Base-by-base conservation (phyloP, 2,329 filamentous ascomycete genomes). In the Aureobasidium lini region DNA sequence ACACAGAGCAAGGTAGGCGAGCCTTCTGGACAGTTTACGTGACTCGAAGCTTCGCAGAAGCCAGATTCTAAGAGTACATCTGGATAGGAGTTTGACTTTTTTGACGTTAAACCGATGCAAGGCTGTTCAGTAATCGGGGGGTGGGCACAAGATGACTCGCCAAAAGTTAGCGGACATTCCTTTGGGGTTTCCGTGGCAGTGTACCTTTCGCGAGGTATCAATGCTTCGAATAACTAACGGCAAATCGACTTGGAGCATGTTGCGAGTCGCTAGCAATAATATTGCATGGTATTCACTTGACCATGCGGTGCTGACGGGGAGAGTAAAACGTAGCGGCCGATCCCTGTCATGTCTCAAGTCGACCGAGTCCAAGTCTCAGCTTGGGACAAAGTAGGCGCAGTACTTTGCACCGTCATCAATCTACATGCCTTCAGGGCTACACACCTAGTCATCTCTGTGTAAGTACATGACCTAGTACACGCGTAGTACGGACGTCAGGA, bases 321-420 rank as follows among this genome's bases (percentile, higher is more conserved):
- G 52, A 34, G 52, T 32, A 57, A 57, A 57, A 57, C 11, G 16
- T 37, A 37, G 52, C 52, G 52, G 52, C 52, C 31, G 28, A 57
- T 57, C 52, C 50, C 40, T 57, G 52, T 57, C 52, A 46, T 57
- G 52, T 57, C 52, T 57, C 42, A 57, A 28, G 39, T 54, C 29
- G 16, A n/a, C n/a, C 34, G 50, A 40, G 4, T 13, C 50, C 37
- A 43, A 43, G 50, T 54, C 50, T 54, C 37, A 54, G 50, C 50
- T 34, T 54, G n/a, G 39, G 13, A 53, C 37, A 18, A 32, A 13
- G 6, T 43, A 54, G 48, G 36, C 36, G 36, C n/a, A 42, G 50
- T 15, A 40, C 49, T 32, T 23, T 43, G 16, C 11, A 31, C n/a
- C n/a, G 50, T 23, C 50, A 43, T 43, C 48, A 39, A 52, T 28